Evolutionary conservation across 768 basidiomycete genomes (phyloP).

Genomic region (Mycena chlorophos): DNA sequence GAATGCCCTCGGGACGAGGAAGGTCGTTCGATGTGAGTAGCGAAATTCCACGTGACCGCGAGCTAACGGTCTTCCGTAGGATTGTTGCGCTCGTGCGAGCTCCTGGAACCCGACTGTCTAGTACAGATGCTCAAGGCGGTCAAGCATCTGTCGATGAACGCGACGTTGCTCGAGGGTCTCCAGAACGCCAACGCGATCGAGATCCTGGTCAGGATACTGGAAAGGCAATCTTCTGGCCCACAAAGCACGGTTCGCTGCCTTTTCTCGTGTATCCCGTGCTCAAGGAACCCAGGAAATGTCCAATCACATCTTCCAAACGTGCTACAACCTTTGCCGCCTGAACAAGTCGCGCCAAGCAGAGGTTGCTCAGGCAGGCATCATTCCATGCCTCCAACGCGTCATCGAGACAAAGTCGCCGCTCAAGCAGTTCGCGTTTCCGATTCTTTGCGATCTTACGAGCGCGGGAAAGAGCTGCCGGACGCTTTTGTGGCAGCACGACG

Average conservation of each 20-base stretch:
- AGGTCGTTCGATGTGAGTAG: conserved; percentile 81
- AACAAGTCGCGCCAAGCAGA: conserved; percentile 96
- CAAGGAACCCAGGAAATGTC: conserved; percentile 96
- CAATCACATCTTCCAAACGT: conserved; percentile 96
- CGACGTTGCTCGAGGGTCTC: conserved; percentile 84
- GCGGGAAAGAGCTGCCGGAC: conserved; percentile 92
- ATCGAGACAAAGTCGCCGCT: conserved; percentile 88
- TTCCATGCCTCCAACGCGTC: conserved; percentile 87
- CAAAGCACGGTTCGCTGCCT: too few relatives aligned
- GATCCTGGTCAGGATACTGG: conserved; percentile 81
- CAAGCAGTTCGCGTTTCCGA: conserved; percentile 95
- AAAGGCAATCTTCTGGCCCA: conserved; percentile 78
- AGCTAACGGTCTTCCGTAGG: conserved; percentile 47
- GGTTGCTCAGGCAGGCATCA: conserved; percentile 92
- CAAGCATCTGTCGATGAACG: conserved; percentile 94
- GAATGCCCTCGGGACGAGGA: conserved; percentile 87
- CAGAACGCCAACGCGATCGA: conserved; percentile 97
- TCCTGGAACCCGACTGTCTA: conserved; percentile 85
- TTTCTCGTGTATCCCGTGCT: too few relatives aligned
- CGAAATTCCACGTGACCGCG: conserved; percentile 1
- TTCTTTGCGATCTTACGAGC: conserved; percentile 93
- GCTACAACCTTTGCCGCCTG: conserved; percentile 93
- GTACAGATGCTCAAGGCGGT: conserved; percentile 91
- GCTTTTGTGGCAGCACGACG: conserved; percentile 90
- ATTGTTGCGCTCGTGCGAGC: conserved; percentile 80